phyloP scores from a whole-genome alignment of 1,284 basidiomycete genomes.

The Volvariella volvacea region DNA sequence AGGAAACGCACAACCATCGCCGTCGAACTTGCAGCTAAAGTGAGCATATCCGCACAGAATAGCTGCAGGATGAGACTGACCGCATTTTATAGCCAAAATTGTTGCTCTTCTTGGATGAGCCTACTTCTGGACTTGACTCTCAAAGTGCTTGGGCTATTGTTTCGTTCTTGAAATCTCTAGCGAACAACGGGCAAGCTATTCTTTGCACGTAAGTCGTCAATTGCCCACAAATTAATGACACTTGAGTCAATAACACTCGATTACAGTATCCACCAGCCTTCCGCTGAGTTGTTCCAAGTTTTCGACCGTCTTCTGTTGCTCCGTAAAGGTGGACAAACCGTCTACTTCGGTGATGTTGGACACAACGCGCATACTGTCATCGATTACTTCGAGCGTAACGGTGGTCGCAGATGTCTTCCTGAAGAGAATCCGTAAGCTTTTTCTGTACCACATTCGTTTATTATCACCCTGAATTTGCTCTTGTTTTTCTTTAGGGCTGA shows the following conservation, averaged over 20 bases:
- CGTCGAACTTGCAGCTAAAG: conserved; percentile 75
- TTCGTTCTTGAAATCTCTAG: conserved; percentile 72
- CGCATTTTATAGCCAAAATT: conserved; percentile 49
- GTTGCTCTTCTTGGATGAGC: conserved; percentile 73
- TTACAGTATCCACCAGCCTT: conserved; percentile 48
- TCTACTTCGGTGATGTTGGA: conserved; percentile 77
- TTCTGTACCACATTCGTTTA: neutral
- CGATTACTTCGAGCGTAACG: conserved; percentile 63
- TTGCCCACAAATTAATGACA: too few species aligned
- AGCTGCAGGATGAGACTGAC: neutral
- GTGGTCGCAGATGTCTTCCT: conserved; percentile 37
- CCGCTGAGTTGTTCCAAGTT: conserved; percentile 62
- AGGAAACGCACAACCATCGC: conserved; percentile 79
- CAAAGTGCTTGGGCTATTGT: conserved; percentile 88
- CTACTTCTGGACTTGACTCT: conserved; percentile 71
- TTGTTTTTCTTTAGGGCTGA: conserved; percentile 25
- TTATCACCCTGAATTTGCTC: neutral
- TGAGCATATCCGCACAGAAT: conserved; percentile 17
- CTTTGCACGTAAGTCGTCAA: conserved; percentile 68
- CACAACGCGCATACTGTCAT: conserved; percentile 48
- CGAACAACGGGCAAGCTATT: conserved; percentile 71
- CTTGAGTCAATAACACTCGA: conserved; percentile 37
- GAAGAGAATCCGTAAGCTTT: conserved; percentile 38
- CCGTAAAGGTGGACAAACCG: conserved; percentile 67
- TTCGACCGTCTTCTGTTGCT: conserved; percentile 61